These are phyloP conservation scores for Huntiella savannae DNA, from an alignment of 2,329 filamentous ascomycete genomes.

Conservation along the genomic window DNA sequence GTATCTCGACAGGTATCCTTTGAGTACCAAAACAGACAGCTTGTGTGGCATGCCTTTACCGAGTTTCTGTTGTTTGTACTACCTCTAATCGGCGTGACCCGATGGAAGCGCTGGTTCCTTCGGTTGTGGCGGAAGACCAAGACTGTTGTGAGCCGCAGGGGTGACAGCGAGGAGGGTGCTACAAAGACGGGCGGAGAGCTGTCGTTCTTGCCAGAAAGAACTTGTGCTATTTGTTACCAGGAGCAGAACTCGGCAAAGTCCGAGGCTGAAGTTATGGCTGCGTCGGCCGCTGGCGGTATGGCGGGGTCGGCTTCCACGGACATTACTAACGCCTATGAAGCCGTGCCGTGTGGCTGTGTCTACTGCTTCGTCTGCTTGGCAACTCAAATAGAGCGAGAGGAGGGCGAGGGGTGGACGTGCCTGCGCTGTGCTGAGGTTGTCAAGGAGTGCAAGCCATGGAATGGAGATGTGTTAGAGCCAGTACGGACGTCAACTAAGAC, in stretches of 20 bases:
- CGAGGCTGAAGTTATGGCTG: slow-evolving; percentile 59
- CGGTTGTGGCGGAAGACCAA: slow-evolving; percentile 72
- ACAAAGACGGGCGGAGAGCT: slow-evolving; percentile 44
- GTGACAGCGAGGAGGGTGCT: slow-evolving; percentile 29
- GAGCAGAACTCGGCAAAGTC: slow-evolving; percentile 61
- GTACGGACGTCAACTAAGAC: slow-evolving; percentile 29
- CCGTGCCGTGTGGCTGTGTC: slow-evolving; percentile 71
- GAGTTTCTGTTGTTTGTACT: slow-evolving; percentile 94
- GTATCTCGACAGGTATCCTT: slow-evolving; percentile 86
- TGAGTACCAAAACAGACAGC: slow-evolving; percentile 89
- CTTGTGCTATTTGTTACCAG: slow-evolving; percentile 91
- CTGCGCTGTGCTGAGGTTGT: slow-evolving; percentile 70
- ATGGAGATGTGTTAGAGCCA: slow-evolving; percentile 62
- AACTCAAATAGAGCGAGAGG: slow-evolving; percentile 72
- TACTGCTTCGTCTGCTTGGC: slow-evolving; percentile 97
- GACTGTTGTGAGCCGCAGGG: slow-evolving; percentile 29
- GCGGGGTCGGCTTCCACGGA: slow-evolving; percentile 80
- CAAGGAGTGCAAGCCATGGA: slow-evolving; percentile 78
- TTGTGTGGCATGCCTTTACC: slow-evolving; percentile 99
- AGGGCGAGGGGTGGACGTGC: slow-evolving; percentile 87
- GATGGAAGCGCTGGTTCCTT: slow-evolving; percentile 80
- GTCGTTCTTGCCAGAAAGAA: slow-evolving; percentile 73
- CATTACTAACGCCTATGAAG: slow-evolving; percentile 89
- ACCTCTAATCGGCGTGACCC: slow-evolving; percentile 85
- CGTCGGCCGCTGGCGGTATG: slow-evolving; percentile 53